Percentiles rank a stretch among this genome's conserved stretches.
Evolutionary conservation across 805 yeast genomes (phyloP).

Genomic region (Jamesozyma gamospora): DNA sequence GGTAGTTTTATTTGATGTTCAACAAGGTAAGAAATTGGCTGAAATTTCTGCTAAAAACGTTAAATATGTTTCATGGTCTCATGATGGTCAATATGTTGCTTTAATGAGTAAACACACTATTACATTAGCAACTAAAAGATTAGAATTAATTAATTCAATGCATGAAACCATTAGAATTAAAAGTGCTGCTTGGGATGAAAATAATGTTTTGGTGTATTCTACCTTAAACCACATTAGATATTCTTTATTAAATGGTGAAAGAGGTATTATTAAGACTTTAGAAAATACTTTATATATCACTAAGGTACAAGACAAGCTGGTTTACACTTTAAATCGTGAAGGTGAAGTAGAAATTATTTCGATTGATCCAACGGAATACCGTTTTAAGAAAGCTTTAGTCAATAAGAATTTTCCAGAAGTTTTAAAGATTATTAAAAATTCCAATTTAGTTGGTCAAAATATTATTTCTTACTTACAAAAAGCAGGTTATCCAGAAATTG

Average conservation of each 20-base stretch:
- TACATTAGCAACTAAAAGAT: slow-evolving; percentile 70
- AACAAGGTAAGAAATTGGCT: slow-evolving; percentile 71
- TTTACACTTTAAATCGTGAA: slow-evolving; percentile 73
- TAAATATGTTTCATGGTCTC: slow-evolving; percentile 83
- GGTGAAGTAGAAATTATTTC: slow-evolving; percentile 71
- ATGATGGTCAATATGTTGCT: slow-evolving; percentile 80
- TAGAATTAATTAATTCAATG: slow-evolving; percentile 70
- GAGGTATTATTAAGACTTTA: slow-evolving; percentile 86
- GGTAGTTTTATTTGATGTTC: slow-evolving; percentile 82
- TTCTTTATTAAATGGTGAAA: slow-evolving; percentile 86
- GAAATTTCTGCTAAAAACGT: slow-evolving; percentile 65
- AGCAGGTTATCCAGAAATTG: slow-evolving; percentile 95
- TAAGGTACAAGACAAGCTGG: slow-evolving; percentile 56
- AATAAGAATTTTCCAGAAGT: slow-evolving; percentile 89
- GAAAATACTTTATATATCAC: slow-evolving; percentile 79
- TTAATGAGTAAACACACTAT: slow-evolving; percentile 85
- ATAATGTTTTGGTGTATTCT: slow-evolving; percentile 83
- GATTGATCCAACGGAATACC: slow-evolving; percentile 94
- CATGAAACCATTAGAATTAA: slow-evolving; percentile 96
- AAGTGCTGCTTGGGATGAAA: slow-evolving; percentile 95
- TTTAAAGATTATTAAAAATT: slow-evolving; percentile 72
- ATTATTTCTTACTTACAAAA: slow-evolving; percentile 91
- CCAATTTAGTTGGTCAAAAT: slow-evolving; percentile 93
- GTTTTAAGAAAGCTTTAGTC: slow-evolving; percentile 88
- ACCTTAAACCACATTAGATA: slow-evolving; percentile 94